A percentile compares a stretch with the other conserved stretches of the same genome.
Evolutionary conservation across 2,329 filamentous ascomycete genomes (phyloP).

Genomic region (Fusarium chlamydosporum): DNA sequence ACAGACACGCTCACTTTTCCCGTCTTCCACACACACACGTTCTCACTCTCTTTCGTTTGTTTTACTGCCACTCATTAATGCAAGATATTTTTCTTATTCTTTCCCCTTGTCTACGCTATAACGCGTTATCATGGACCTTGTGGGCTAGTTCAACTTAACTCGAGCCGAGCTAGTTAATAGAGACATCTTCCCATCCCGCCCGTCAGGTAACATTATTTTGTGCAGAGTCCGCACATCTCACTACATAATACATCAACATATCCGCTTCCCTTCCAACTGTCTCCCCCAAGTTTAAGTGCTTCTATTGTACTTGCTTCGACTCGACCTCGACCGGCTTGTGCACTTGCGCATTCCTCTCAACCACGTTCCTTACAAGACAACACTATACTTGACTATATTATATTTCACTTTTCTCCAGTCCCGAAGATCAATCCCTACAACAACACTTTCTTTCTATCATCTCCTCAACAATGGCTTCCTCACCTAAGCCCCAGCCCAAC

Average conservation of each 20-base stretch:
- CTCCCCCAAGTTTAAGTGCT: neutral
- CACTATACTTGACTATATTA: neutral
- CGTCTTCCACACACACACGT: neutral
- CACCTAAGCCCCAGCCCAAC: slow-evolving; percentile 50
- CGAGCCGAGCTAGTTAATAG: slow-evolving; percentile 7
- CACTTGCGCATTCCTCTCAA: slow-evolving; percentile 42
- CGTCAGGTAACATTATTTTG: neutral
- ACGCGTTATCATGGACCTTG: slow-evolving; percentile 3
- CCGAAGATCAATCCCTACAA: neutral
- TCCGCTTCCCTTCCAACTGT: slow-evolving; percentile 20
- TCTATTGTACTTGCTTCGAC: slow-evolving; percentile 13
- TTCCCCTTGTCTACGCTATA: slow-evolving; percentile 20
- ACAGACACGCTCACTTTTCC: neutral
- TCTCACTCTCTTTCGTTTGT: neutral
- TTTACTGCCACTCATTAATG: slow-evolving; percentile 7
- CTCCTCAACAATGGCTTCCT: slow-evolving; percentile 39
- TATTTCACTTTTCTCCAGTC: slow-evolving; percentile 3
- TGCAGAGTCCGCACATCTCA: neutral
- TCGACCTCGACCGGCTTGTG: neutral
- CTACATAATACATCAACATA: slow-evolving; percentile 41
- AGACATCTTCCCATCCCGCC: slow-evolving; percentile 9
- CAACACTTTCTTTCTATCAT: neutral
- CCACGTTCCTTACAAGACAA: slow-evolving; percentile 41
- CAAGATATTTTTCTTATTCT: slow-evolving; percentile 6
- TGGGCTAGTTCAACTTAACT: neutral